Percentiles rank a stretch among this genome's conserved stretches.
Evolutionary conservation across 805 yeast genomes (phyloP).

Genomic region (Kuraishia cidri): DNA sequence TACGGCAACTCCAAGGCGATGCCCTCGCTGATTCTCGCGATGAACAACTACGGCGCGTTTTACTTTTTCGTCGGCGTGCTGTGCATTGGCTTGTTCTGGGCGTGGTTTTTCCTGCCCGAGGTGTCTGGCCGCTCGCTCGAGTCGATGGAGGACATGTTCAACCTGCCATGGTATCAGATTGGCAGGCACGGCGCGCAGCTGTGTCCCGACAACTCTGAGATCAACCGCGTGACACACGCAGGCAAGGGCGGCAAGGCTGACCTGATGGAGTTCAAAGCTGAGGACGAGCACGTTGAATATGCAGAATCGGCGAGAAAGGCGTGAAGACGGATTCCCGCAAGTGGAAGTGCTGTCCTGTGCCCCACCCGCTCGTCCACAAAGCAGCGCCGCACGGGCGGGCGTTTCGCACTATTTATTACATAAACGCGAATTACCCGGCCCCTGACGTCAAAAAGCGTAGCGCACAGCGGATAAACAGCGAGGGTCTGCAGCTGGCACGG

Average conservation of each 20-base stretch:
- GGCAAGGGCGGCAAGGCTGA: conserved; percentile 2
- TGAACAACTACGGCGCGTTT: conserved; percentile 42
- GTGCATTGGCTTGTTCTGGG: conserved; percentile 30
- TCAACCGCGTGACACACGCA: conserved; percentile 2
- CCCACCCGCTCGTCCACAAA: too few species aligned
- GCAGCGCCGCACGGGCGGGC: too few species aligned
- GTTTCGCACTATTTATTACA: too few species aligned
- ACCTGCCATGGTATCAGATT: conserved; percentile 47
- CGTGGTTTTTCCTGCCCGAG: conserved; percentile 43
- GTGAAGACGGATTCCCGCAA: too few species aligned
- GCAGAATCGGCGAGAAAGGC: too few species aligned
- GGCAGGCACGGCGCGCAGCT: conserved; percentile 45
- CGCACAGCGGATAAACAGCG: too few species aligned
- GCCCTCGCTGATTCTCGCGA: conserved; percentile 37
- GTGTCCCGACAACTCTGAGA: conserved; percentile 39
- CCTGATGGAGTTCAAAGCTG: too few species aligned
- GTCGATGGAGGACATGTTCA: conserved; percentile 41
- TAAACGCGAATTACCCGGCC: too few species aligned
- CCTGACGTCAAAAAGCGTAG: too few species aligned
- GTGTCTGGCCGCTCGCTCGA: conserved; percentile 41
- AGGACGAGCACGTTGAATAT: too few species aligned
- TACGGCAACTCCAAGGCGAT: conserved; percentile 48
- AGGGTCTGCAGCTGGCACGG: too few species aligned
- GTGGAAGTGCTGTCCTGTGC: too few species aligned
- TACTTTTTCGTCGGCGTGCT: conserved; percentile 38